phyloP scores from a whole-genome alignment of 163 green algal genomes.

The Coccomyxa subellipsoidea region DNA sequence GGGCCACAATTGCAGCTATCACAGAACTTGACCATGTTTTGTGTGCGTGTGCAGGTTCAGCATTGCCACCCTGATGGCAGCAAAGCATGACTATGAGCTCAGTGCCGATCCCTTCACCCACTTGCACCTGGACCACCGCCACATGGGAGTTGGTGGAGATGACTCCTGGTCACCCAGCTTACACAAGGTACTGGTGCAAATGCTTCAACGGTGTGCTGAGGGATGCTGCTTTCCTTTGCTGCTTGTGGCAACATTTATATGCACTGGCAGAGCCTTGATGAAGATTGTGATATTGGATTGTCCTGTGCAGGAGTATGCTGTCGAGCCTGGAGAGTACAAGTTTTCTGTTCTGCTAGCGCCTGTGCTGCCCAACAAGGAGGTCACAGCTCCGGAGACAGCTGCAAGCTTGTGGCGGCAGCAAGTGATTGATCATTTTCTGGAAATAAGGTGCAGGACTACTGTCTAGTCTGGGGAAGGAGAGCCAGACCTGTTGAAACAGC shows the following conservation, averaged over 20 bases:
- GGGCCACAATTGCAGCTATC: neutral
- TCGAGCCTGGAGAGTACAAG: slow-evolving; percentile 15
- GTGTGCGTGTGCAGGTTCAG: slow-evolving; percentile 31
- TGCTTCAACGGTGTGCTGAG: no score
- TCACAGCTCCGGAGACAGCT: neutral
- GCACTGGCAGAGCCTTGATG: no score
- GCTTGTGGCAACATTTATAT: neutral
- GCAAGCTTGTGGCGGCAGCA: neutral
- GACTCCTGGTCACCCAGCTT: slow-evolving; percentile 88
- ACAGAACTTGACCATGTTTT: neutral
- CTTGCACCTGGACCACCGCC: slow-evolving; percentile 78
- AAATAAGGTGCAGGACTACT: neutral
- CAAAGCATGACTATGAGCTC: slow-evolving; percentile 74
- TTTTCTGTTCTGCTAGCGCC: slow-evolving; percentile 12
- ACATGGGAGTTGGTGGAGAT: slow-evolving; percentile 95
- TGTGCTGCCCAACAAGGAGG: neutral
- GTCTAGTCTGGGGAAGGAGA: no score
- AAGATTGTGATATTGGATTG: no score
- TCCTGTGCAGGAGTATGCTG: slow-evolving; percentile 28
- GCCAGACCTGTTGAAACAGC: no score
- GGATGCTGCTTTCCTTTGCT: no score
- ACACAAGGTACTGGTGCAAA: slow-evolving; percentile 26
- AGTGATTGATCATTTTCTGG: neutral
- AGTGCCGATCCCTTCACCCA: slow-evolving; percentile 38
- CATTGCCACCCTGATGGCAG: slow-evolving; percentile 47